Conservation (phyloP, 768 basidiomycete species). For the Auricularia heimuer region DNA sequence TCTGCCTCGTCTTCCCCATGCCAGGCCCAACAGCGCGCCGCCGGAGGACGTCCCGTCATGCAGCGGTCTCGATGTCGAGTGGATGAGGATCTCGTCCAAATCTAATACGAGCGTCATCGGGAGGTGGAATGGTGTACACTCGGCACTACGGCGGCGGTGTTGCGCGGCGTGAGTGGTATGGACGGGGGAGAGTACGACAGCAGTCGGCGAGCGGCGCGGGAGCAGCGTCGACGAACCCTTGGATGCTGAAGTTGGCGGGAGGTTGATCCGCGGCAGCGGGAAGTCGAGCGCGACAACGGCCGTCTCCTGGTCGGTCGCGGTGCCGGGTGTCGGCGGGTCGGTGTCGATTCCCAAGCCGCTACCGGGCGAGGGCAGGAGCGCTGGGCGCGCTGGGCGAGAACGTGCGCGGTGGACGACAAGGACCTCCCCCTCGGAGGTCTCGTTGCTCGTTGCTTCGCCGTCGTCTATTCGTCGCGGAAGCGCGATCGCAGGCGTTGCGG, state of each 20-base stretch:
- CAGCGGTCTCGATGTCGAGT: slow-evolving; percentile 83
- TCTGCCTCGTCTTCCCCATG: slow-evolving; percentile 46
- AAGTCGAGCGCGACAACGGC: neutral
- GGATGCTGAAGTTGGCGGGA: neutral
- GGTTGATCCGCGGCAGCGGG: neutral
- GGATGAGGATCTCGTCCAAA: slow-evolving; percentile 96
- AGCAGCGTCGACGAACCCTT: neutral
- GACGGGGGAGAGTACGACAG: slow-evolving; percentile 10
- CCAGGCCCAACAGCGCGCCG: slow-evolving; percentile 47
- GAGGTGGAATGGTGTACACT: slow-evolving; percentile 60
- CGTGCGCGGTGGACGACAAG: neutral
- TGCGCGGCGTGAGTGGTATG: slow-evolving; percentile 16
- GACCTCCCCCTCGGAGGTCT: neutral
- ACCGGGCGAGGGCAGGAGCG: neutral
- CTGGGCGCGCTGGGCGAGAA: neutral
- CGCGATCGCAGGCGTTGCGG: neutral
- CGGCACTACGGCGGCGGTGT: slow-evolving; percentile 40
- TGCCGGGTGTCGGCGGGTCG: slow-evolving; percentile 18
- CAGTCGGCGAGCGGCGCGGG: slow-evolving; percentile 4
- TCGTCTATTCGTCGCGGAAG: neutral
- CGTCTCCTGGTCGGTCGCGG: slow-evolving; percentile 13
- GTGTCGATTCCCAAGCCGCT: slow-evolving; percentile 5
- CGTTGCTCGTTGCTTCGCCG: neutral
- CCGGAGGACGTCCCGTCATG: slow-evolving; percentile 26
- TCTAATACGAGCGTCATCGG: slow-evolving; percentile 96